Evolutionary conservation across 2,329 filamentous ascomycete species (phyloP).

Genomic region (Pyrenophora graminea): DNA sequence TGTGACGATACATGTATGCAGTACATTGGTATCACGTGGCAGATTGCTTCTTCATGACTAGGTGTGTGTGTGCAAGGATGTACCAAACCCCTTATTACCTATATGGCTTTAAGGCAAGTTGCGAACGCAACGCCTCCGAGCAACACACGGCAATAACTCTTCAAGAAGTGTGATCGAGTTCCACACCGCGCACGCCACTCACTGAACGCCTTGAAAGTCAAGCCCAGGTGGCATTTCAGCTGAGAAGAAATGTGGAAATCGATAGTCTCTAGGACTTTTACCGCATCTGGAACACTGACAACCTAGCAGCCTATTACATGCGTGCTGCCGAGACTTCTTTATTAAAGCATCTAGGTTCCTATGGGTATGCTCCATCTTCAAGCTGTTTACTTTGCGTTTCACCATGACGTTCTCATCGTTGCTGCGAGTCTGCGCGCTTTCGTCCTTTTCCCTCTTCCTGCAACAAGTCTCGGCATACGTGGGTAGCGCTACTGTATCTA

Average conservation of each 20-base stretch:
- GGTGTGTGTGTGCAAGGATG: conserved; percentile 13
- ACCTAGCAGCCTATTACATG: conserved; percentile 28
- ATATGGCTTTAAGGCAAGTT: conserved; percentile 17
- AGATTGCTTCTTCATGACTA: conserved; percentile 9
- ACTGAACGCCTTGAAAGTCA: conserved; percentile 18
- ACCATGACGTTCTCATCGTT: conserved; percentile 35
- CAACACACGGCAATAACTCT: conserved; percentile 18
- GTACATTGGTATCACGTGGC: conserved; percentile 31
- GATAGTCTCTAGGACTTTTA: conserved; percentile 36
- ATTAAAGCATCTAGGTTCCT: conserved; percentile 37
- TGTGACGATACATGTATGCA: no score
- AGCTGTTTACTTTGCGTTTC: conserved; percentile 21
- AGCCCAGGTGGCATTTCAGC: conserved; percentile 3
- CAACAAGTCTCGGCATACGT: conserved; percentile 26
- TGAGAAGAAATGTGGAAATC: conserved; percentile 30
- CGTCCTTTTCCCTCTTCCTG: conserved; percentile 27
- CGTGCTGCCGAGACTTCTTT: conserved; percentile 38
- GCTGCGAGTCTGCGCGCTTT: conserved; percentile 30
- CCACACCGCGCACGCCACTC: conserved; percentile 16
- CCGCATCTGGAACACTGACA: conserved; percentile 31
- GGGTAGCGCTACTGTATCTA: conserved; percentile 36
- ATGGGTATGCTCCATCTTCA: conserved; percentile 22
- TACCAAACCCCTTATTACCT: conserved; percentile 31
- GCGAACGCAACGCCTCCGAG: conserved; percentile 19
- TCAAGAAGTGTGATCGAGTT: conserved; percentile 8